Evolutionary conservation across 176 grass and related monocot species (phyloP).

Genomic region (Carex cristatella): DNA sequence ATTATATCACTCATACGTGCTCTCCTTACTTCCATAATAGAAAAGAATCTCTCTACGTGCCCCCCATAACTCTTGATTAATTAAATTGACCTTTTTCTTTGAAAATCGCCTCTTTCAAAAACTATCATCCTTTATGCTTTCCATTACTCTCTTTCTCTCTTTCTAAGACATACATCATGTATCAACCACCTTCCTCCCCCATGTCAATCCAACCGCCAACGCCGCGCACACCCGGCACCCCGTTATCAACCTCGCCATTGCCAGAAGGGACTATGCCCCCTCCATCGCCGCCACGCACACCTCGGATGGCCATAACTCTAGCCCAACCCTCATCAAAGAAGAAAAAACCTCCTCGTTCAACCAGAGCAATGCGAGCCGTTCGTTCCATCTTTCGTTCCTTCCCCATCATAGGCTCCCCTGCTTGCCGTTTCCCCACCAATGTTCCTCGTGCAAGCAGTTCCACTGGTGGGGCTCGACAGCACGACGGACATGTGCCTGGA

Average conservation of each 20-base stretch:
- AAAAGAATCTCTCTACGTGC: slow-evolving; percentile 35
- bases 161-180: slow-evolving; percentile 1
- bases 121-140: neutral
- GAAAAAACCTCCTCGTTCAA: slow-evolving; percentile 36
- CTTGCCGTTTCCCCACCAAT: slow-evolving; percentile 61
- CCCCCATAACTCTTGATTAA: slow-evolving; percentile 13
- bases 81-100: slow-evolving; percentile 21
- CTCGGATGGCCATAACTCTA: slow-evolving; percentile 50
- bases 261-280: neutral
- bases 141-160: neutral
- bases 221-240: slow-evolving; percentile 37
- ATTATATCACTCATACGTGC: slow-evolving; percentile 20
- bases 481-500: slow-evolving; percentile 53
- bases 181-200: slow-evolving; percentile 43
- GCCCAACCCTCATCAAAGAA: slow-evolving; percentile 50
- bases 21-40: slow-evolving; percentile 14
- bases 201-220: slow-evolving; percentile 46
- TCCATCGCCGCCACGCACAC: slow-evolving; percentile 42
- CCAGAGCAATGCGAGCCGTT: slow-evolving; percentile 53
- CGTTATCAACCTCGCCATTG: neutral
- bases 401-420: slow-evolving; percentile 59
- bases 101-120: slow-evolving; percentile 17
- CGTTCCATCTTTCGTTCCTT: slow-evolving; percentile 77
- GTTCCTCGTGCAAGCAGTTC: slow-evolving; percentile 31
- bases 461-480: slow-evolving; percentile 13